Conservation (phyloP, 495 filamentous ascomycete species). For the Penicillium crystallinum region DNA sequence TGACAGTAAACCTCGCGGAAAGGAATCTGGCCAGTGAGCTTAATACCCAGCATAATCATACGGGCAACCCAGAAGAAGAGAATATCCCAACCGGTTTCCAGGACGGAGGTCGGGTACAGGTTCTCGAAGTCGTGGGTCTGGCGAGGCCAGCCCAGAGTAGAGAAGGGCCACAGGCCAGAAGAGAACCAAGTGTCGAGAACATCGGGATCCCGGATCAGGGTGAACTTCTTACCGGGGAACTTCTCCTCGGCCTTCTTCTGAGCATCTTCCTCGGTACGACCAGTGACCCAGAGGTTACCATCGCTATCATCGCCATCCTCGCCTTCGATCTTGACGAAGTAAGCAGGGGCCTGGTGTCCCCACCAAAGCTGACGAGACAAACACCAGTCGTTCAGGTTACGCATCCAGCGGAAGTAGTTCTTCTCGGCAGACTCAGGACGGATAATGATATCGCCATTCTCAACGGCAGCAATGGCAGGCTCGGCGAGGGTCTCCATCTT, state of each 20-base stretch:
- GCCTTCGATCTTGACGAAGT: slow-evolving; percentile 65
- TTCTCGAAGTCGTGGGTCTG: slow-evolving; percentile 60
- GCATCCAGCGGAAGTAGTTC: slow-evolving; percentile 68
- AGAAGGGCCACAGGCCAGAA: slow-evolving; percentile 77
- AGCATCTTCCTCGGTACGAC: slow-evolving; percentile 60
- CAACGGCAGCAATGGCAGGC: slow-evolving; percentile 61
- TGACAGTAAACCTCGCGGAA: slow-evolving; percentile 80
- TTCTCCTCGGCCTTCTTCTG: slow-evolving; percentile 58
- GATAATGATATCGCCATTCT: slow-evolving; percentile 65
- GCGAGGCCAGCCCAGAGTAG: slow-evolving; percentile 75
- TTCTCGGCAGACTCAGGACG: slow-evolving; percentile 63
- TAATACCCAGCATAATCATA: slow-evolving; percentile 78
- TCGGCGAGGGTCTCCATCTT: slow-evolving; percentile 56
- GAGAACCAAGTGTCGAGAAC: slow-evolving; percentile 83
- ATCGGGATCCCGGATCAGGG: slow-evolving; percentile 62
- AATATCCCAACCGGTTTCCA: slow-evolving; percentile 86
- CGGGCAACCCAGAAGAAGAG: slow-evolving; percentile 80
- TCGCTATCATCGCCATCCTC: slow-evolving; percentile 49
- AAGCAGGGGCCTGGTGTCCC: slow-evolving; percentile 76
- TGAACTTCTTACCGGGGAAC: slow-evolving; percentile 64
- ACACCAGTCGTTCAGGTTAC: slow-evolving; percentile 76
- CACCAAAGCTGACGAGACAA: slow-evolving; percentile 80
- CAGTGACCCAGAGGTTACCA: slow-evolving; percentile 62
- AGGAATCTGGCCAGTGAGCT: slow-evolving; percentile 70
- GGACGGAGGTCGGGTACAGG: slow-evolving; percentile 66